phyloP scores from a whole-genome alignment of 805 yeast genomes.

The Yarrowia sp. region DNA sequence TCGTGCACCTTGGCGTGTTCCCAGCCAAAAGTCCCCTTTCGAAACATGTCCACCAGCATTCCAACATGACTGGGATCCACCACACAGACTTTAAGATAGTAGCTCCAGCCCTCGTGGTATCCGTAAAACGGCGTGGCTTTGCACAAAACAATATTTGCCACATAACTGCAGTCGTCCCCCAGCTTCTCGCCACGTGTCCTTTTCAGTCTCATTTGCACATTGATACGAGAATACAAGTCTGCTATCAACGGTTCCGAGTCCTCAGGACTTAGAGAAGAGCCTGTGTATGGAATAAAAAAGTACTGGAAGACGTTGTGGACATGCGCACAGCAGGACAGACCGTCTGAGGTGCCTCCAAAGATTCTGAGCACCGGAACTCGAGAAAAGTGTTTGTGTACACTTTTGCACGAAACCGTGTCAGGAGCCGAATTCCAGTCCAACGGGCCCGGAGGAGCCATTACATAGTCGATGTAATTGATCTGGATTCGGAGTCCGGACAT shows the following conservation, averaged over 20 bases:
- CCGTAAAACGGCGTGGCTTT: slow-evolving; percentile 85
- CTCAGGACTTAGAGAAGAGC: slow-evolving; percentile 34
- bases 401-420: neutral
- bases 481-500: slow-evolving; percentile 11
- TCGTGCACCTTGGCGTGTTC: slow-evolving; percentile 57
- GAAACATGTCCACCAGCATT: slow-evolving; percentile 51
- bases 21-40: slow-evolving; percentile 45
- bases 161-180: slow-evolving; percentile 29
- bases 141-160: slow-evolving; percentile 39
- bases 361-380: neutral
- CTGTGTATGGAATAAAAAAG: slow-evolving; percentile 61
- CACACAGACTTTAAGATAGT: slow-evolving; percentile 65
- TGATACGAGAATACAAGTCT: slow-evolving; percentile 31
- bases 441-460: neutral
- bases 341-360: slow-evolving; percentile 32
- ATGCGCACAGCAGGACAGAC: slow-evolving; percentile 61
- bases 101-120: slow-evolving; percentile 59
- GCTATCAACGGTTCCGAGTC: slow-evolving; percentile 29
- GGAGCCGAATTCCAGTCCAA: neutral
- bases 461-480: slow-evolving; percentile 20
- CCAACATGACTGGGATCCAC: slow-evolving; percentile 58
- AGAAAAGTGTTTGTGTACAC: neutral
- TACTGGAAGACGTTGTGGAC: slow-evolving; percentile 86
- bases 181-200: slow-evolving; percentile 31
- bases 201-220: slow-evolving; percentile 33